Evolutionary conservation across 768 basidiomycete genomes (phyloP).

Genomic region (Candolleomyces aberdarensis): DNA sequence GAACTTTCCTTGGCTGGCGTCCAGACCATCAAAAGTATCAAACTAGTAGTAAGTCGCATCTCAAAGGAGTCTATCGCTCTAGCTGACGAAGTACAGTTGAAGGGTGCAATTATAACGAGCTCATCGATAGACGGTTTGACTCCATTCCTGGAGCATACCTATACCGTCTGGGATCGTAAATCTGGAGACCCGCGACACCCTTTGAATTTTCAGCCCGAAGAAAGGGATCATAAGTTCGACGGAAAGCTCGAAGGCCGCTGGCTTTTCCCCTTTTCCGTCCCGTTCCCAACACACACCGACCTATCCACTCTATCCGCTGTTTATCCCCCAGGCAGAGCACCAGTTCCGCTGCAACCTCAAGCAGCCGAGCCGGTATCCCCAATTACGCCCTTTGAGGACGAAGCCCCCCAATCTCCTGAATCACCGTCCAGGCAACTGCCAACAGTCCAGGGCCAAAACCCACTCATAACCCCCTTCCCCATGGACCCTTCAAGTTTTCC

Average conservation of each 20-base stretch:
- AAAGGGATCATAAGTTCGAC: background rate
- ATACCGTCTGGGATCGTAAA: constrained; percentile 5
- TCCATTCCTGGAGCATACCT: background rate
- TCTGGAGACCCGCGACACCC: background rate
- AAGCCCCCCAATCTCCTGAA: background rate
- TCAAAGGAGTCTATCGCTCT: background rate
- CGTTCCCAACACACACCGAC: constrained; percentile 9
- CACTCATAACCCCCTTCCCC: no score
- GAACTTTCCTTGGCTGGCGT: background rate
- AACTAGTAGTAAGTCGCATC: background rate
- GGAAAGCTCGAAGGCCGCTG: constrained; percentile 8
- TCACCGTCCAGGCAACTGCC: no score
- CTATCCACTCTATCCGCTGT: constrained; percentile 1
- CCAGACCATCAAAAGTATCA: constrained; percentile 2
- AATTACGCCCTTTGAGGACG: background rate
- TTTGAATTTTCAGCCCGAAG: background rate
- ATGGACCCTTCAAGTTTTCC: no score
- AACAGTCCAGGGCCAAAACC: no score
- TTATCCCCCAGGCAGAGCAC: background rate
- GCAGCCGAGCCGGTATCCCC: background rate
- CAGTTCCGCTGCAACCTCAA: background rate
- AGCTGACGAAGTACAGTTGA: background rate
- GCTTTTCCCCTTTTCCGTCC: constrained; percentile 8
- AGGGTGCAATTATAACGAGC: constrained; percentile 2
- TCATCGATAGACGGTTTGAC: background rate